A percentile compares a stretch with the other conserved stretches of the same genome.
phyloP scores from a whole-genome alignment of 192 early-diverging fungal species.

The Rhizoclosmatium sp. region DNA sequence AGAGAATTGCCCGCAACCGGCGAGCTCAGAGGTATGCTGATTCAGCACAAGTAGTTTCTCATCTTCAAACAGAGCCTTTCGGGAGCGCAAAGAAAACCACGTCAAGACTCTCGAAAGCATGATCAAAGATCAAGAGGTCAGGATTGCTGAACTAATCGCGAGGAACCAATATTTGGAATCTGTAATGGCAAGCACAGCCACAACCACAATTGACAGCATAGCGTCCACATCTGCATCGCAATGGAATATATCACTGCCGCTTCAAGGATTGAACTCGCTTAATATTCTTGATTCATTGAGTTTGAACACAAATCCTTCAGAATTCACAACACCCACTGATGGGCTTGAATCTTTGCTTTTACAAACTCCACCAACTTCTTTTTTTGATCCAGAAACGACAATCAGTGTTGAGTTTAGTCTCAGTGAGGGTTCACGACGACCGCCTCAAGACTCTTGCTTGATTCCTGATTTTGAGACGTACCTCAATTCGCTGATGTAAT shows the following conservation, averaged over 20 bases:
- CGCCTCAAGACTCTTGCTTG: no score
- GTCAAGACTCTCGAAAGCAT: constrained; percentile 4
- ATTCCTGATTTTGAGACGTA: no score
- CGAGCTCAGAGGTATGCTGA: neutral
- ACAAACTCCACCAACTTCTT: no score
- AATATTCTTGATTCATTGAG: neutral
- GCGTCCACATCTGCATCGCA: neutral
- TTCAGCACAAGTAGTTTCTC: neutral
- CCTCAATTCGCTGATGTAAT: no score
- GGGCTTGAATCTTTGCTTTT: no score
- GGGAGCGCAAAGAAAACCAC: constrained; percentile 27
- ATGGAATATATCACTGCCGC: neutral
- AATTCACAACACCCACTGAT: no score
- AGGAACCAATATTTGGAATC: neutral
- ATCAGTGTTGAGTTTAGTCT: no score
- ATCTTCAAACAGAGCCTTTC: neutral
- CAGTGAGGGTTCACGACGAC: no score
- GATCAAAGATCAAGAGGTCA: neutral
- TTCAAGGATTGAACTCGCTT: neutral
- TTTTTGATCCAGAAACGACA: no score
- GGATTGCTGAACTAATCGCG: constrained; percentile 15
- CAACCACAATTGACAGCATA: neutral
- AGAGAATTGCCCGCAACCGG: neutral
- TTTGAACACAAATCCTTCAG: neutral
- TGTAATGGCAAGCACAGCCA: neutral